These are phyloP conservation scores for Eutrema heterophyllum DNA, from an alignment of 345 rosid genomes.

Conservation along the genomic window DNA sequence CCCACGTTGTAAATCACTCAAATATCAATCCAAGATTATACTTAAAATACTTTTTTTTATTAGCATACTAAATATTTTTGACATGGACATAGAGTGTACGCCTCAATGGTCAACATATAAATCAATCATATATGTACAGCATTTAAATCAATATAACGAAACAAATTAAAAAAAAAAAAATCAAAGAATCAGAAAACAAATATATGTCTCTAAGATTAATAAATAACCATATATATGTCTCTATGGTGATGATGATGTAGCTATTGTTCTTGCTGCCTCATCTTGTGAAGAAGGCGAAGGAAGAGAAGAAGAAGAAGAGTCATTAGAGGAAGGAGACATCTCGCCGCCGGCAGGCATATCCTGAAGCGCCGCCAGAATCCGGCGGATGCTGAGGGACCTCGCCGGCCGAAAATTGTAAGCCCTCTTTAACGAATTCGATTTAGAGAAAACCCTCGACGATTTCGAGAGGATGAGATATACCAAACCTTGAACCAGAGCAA, in stretches of 20 bases:
- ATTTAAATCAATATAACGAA: background rate
- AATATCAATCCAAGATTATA: no score
- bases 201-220: background rate
- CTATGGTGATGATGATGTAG: slow-evolving; percentile 7
- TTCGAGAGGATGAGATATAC: slow-evolving; percentile 55
- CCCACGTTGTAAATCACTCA: no score
- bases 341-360: slow-evolving; percentile 41
- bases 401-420: slow-evolving; percentile 47
- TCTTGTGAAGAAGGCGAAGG: slow-evolving; percentile 1
- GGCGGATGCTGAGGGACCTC: slow-evolving; percentile 50
- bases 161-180: background rate
- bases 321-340: slow-evolving; percentile 33
- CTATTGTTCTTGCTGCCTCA: background rate
- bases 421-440: slow-evolving; percentile 20
- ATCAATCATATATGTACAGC: no score
- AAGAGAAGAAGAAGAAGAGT: background rate
- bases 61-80: no score
- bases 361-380: slow-evolving; percentile 40
- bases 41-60: no score
- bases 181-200: background rate
- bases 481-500: slow-evolving; percentile 50
- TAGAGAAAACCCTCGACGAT: slow-evolving; percentile 58
- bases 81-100: no score
- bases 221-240: background rate
- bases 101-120: no score